These are phyloP conservation scores for Tricharina praecox DNA, from an alignment of 495 filamentous ascomycete species.

Conservation along the genomic window DNA sequence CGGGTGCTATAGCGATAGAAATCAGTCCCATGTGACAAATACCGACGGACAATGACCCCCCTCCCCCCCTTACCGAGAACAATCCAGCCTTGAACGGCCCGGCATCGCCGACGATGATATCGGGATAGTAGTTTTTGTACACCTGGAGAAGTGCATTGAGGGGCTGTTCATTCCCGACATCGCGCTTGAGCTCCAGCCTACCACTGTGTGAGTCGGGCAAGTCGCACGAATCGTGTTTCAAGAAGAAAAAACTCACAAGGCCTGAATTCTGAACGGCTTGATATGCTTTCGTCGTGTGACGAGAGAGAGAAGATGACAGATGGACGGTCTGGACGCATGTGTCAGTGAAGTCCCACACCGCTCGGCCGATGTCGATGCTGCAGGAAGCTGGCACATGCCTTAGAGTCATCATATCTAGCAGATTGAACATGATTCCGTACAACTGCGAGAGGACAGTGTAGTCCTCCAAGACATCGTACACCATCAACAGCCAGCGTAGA, in stretches of 20 bases:
- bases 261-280: constrained; percentile 65
- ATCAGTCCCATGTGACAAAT: not conserved
- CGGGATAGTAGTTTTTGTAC: constrained; percentile 81
- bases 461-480: constrained; percentile 58
- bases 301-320: constrained; percentile 71
- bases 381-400: constrained; percentile 29
- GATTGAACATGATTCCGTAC: constrained; percentile 66
- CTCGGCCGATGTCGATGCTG: constrained; percentile 1
- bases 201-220: constrained; percentile 8
- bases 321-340: constrained; percentile 33
- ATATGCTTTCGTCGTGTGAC: constrained; percentile 80
- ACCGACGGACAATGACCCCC: not conserved
- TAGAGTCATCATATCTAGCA: constrained; percentile 64
- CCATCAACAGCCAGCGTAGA: constrained; percentile 64
- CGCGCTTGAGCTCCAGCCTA: constrained; percentile 43
- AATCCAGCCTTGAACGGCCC: constrained; percentile 36
- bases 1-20: constrained; percentile 48
- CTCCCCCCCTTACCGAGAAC: too few relatives aligned
- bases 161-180: constrained; percentile 53
- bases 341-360: too few relatives aligned
- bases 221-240: constrained; percentile 18
- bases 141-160: constrained; percentile 61
- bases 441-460: constrained; percentile 45
- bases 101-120: constrained; percentile 60
- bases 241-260: constrained; percentile 42